These are phyloP conservation scores for Carex sylvatica DNA, from an alignment of 202 grass and related monocot genomes.

Conservation along the genomic window DNA sequence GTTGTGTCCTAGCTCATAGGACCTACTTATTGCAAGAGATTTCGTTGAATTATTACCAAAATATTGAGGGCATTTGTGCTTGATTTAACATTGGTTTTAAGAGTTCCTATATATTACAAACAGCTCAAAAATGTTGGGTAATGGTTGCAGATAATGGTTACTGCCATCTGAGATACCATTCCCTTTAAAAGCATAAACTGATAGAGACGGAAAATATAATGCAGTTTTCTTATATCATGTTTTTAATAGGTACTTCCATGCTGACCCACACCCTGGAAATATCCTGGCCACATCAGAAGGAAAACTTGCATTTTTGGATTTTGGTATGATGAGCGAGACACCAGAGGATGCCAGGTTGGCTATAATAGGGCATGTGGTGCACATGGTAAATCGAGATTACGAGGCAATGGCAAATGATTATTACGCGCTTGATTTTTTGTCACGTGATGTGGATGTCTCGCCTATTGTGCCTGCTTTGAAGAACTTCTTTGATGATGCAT, in stretches of 20 bases:
- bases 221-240: not conserved
- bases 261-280: slow-evolving; percentile 96
- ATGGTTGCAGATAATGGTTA: not conserved
- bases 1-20: not conserved
- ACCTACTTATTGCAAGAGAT: not conserved
- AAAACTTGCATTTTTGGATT: slow-evolving; percentile 95
- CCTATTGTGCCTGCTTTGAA: slow-evolving; percentile 85
- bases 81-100: slow-evolving; percentile 8
- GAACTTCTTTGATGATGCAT: slow-evolving; percentile 83
- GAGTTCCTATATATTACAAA: not conserved
- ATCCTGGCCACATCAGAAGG: slow-evolving; percentile 84
- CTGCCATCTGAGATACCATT: not conserved
- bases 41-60: not conserved
- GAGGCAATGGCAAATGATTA: slow-evolving; percentile 97
- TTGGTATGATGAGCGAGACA: slow-evolving; percentile 99
- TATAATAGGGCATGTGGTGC: slow-evolving; percentile 92
- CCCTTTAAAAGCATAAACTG: not conserved
- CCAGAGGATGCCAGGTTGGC: slow-evolving; percentile 87
- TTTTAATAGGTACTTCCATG: slow-evolving; percentile 62
- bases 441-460: slow-evolving; percentile 78
- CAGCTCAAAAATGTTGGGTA: not conserved
- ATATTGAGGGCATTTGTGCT: not conserved
- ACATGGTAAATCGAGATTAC: slow-evolving; percentile 97
- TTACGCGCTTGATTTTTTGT: slow-evolving; percentile 88
- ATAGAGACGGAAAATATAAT: not conserved